phyloP scores from a whole-genome alignment of 108 stramenopile species.

The Fragilaria crotonensis region DNA sequence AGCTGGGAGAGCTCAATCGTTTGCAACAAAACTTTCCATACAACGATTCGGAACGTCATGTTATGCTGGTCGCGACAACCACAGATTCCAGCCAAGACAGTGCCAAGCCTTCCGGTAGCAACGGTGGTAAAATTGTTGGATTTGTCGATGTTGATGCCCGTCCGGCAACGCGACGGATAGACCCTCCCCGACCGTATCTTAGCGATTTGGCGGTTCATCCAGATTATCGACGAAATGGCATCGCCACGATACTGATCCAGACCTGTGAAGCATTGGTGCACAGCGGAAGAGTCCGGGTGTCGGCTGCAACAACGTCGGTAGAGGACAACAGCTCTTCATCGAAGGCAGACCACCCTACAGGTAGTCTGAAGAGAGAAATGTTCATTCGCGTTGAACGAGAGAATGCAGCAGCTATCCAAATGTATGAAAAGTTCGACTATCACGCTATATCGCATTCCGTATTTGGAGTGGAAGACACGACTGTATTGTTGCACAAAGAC shows the following conservation, averaged over 20 bases:
- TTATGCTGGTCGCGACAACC: slow-evolving; percentile 28
- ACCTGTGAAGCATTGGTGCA: slow-evolving; percentile 16
- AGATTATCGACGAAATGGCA: slow-evolving; percentile 27
- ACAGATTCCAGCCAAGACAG: no score
- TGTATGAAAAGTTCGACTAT: slow-evolving; percentile 58
- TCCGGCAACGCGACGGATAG: slow-evolving; percentile 2
- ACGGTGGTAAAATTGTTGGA: slow-evolving; percentile 27
- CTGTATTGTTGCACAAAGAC: slow-evolving; percentile 11
- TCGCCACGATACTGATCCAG: slow-evolving; percentile 25
- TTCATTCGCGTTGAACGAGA: slow-evolving; percentile 46
- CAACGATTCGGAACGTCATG: slow-evolving; percentile 21
- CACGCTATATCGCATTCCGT: not conserved
- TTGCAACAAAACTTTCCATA: slow-evolving; percentile 49
- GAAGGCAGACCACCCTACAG: not conserved
- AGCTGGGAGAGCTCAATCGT: slow-evolving; percentile 39
- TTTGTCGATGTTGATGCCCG: slow-evolving; percentile 48
- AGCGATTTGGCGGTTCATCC: slow-evolving; percentile 36
- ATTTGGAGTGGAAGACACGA: slow-evolving; percentile 6
- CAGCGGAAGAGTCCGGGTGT: not conserved
- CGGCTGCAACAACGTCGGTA: not conserved
- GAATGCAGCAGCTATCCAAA: slow-evolving; percentile 45
- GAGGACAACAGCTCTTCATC: not conserved
- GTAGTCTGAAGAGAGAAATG: slow-evolving; percentile 6
- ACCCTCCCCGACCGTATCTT: slow-evolving; percentile 36
- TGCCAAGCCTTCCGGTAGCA: not conserved